Evolutionary conservation across 306 rosid genomes (phyloP).

Genomic region (Hippophae gyantsensis): DNA sequence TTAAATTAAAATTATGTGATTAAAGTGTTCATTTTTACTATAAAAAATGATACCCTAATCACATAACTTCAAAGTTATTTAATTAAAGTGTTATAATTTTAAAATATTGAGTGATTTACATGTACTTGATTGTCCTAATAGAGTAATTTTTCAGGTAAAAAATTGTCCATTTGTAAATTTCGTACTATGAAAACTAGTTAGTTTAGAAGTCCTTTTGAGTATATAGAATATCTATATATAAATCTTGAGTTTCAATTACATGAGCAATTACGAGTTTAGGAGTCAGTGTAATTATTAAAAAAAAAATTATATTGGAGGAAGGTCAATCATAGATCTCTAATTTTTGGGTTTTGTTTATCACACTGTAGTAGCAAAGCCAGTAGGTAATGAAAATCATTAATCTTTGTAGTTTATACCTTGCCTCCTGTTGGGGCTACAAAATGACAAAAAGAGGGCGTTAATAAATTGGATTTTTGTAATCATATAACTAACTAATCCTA

Average conservation of each 20-base stretch:
- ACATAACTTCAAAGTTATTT: too few species aligned
- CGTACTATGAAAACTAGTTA: conserved; percentile 5
- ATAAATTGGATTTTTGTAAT: conserved; percentile 20
- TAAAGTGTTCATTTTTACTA: too few species aligned
- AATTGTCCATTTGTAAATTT: conserved; percentile 10
- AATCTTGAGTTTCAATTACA: too few species aligned
- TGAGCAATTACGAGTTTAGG: too few species aligned
- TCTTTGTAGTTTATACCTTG: conserved; percentile 16
- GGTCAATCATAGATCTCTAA: conserved; percentile 7
- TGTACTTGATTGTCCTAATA: too few species aligned
- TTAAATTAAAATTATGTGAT: too few species aligned
- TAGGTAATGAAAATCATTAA: conserved; percentile 10
- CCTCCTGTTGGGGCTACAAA: conserved; percentile 43
- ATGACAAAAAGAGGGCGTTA: conserved; percentile 36
- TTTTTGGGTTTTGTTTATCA: conserved; percentile 3
- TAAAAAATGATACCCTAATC: too few species aligned
- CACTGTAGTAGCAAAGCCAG: not conserved
- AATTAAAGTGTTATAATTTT: too few species aligned
- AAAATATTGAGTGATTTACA: too few species aligned
- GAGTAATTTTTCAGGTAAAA: too few species aligned
- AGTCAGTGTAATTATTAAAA: too few species aligned
- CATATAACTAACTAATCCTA: conserved; percentile 21
- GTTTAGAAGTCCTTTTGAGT: not conserved
- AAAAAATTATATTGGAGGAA: not conserved
- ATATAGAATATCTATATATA: too few species aligned